Evolutionary conservation across 306 rosid genomes (phyloP), one percentile per base, ranked within the genome.

Genomic region (Sophora flavescens): DNA sequence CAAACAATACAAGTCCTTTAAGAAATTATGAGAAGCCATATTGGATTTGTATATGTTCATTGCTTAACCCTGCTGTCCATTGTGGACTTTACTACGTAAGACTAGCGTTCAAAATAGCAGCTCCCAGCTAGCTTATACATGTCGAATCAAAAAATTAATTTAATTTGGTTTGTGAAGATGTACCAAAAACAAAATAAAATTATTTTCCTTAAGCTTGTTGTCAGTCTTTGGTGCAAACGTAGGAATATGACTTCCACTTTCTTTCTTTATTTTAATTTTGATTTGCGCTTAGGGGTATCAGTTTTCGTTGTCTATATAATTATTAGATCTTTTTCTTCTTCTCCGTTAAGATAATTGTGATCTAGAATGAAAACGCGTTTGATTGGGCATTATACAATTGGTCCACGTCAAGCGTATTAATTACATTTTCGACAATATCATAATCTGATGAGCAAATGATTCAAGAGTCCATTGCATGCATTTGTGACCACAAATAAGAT

Each of bases 301-400:
- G 4, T 52, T 68, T 70, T n/a, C 9, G 8, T 69, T 64, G 67
- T 71, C 85, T 22, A 47, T 77, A 15, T 51, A 5, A 22, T 59
- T 33, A 77, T 70, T 59, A 60, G 58, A 81, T 66, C 6, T 39
- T 39, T 12, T 15, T 54, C 3, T 56, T 42, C 50, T 42, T 65
- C 22, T 41, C 35, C 2, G 8, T 45, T 61, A 39, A 53, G 54
- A 48, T 48, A 60, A 26, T 45, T 80, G 82, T 60, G 80, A 72
- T 72, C 38, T 13, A 48, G 22, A 13, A 47, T 53, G 67, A 42
- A 72, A 84, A 77, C 88, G 85, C 88, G 88, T 84, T 61, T 12
- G 70, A 73, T 59, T 28, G 32, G 88, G 85, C 88, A 73, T 1
- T 1, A 5, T 12, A 54, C 48, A 16, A 81, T 81, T 81, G 85